A percentile compares a stretch with the other conserved stretches of the same genome.
phyloP scores from a whole-genome alignment of 306 rosid genomes.

The barrel medic (Medicago truncatula) region MtrunA17r5.0-ANR NC_053043.1:39839501-39840000 shows the following conservation, averaged over 20 bases:
- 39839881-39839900: constrained; percentile 95
- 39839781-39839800: constrained; percentile 89
- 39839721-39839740: neutral
- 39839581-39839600: constrained; percentile 94
- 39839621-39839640: constrained; percentile 69
- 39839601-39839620: constrained; percentile 92
- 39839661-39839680: constrained; percentile 92
- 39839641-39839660: constrained; percentile 87
- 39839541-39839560: constrained; percentile 89
- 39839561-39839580: constrained; percentile 92
- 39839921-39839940: constrained; percentile 90
- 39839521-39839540: constrained; percentile 71
- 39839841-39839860: constrained; percentile 90
- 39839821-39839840: constrained; percentile 96
- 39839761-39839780: constrained; percentile 69
- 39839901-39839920: constrained; percentile 75
- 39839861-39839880: constrained; percentile 98
- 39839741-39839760: neutral
- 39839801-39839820: constrained; percentile 93
- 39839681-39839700: constrained; percentile 92
- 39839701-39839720: no score
- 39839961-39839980: constrained; percentile 93
- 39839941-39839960: constrained; percentile 90
- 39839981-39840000: constrained; percentile 99
- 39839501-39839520: constrained; percentile 68